phyloP scores from a whole-genome alignment of 1,139 yeast genomes.

The Debaryomyces coudertii region DNA sequence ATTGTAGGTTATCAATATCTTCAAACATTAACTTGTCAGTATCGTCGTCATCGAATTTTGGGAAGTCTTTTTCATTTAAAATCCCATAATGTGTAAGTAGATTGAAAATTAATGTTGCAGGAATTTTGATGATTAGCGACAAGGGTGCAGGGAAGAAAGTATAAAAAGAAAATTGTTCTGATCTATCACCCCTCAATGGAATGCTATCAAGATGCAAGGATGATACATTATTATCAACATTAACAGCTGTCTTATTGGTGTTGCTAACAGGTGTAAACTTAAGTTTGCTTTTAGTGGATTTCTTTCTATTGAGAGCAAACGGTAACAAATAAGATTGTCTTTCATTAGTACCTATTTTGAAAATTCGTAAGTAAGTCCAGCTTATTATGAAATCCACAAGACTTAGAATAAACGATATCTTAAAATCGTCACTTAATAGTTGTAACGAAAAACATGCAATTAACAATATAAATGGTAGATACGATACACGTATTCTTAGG shows the following conservation, averaged over 20 bases:
- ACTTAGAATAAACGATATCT: constrained; percentile 30
- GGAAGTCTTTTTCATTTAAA: constrained; percentile 33
- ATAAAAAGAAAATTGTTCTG: constrained; percentile 44
- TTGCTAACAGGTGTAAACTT: constrained; percentile 9
- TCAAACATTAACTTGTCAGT: constrained; percentile 27
- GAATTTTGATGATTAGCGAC: constrained; percentile 29
- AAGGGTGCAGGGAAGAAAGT: constrained; percentile 51
- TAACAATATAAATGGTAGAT: constrained; percentile 39
- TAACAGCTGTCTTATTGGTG: constrained; percentile 1
- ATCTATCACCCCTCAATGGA: constrained; percentile 39
- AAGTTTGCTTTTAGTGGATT: constrained; percentile 22
- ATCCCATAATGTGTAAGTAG: constrained; percentile 26
- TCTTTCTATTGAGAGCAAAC: constrained; percentile 28
- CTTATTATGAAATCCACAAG: constrained; percentile 37
- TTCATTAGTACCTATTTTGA: constrained; percentile 46
- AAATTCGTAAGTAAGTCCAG: constrained; percentile 46
- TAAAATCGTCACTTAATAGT: constrained; percentile 33
- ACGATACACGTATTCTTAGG: constrained; percentile 41
- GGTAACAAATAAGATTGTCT: constrained; percentile 47
- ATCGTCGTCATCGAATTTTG: constrained; percentile 27
- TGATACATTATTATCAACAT: background rate
- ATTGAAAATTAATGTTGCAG: constrained; percentile 24
- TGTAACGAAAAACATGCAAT: constrained; percentile 22
- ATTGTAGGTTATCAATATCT: constrained; percentile 35
- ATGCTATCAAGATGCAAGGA: constrained; percentile 30